A percentile compares a stretch with the other conserved stretches of the same genome.
Evolutionary conservation across 495 filamentous ascomycete genomes (phyloP).

Genomic region (Pseudotulostoma volvatum): DNA sequence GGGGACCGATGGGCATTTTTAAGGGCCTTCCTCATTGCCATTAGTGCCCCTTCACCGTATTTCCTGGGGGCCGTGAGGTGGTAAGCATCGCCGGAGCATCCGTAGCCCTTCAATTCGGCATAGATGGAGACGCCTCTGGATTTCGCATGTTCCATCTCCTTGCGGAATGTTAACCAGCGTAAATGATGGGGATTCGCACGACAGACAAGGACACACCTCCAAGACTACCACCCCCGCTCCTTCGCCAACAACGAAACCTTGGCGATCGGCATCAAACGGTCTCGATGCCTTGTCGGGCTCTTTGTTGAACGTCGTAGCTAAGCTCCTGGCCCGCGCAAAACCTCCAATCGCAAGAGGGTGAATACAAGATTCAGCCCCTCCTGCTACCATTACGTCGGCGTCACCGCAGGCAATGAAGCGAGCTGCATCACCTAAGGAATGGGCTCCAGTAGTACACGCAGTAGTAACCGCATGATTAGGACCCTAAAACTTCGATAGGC

Average conservation of each 20-base stretch:
- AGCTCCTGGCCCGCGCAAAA: slow-evolving; percentile 72
- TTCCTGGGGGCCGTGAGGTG: slow-evolving; percentile 82
- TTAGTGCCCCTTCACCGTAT: slow-evolving; percentile 61
- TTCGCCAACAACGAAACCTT: slow-evolving; percentile 86
- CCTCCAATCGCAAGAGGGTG: slow-evolving; percentile 86
- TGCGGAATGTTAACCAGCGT: slow-evolving; percentile 1
- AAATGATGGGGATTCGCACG: slow-evolving; percentile 1
- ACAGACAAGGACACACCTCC: slow-evolving; percentile 35
- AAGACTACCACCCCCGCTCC: slow-evolving; percentile 77
- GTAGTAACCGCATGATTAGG: slow-evolving; percentile 86
- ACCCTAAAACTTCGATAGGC: slow-evolving; percentile 36
- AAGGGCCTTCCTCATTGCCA: slow-evolving; percentile 76
- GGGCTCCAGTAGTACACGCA: slow-evolving; percentile 87
- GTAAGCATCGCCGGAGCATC: slow-evolving; percentile 70
- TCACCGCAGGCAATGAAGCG: slow-evolving; percentile 83
- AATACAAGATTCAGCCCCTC: slow-evolving; percentile 88
- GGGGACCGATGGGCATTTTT: slow-evolving; percentile 55
- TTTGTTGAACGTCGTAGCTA: slow-evolving; percentile 67
- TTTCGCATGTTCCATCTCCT: slow-evolving; percentile 77
- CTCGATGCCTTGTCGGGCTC: slow-evolving; percentile 57
- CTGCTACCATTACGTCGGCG: slow-evolving; percentile 87
- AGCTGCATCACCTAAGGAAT: slow-evolving; percentile 83
- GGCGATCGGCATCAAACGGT: slow-evolving; percentile 70
- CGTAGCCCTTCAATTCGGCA: slow-evolving; percentile 80
- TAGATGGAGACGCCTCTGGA: slow-evolving; percentile 66